Conservation (phyloP, 805 yeast genomes). For the Metschnikowia orientalis region DNA sequence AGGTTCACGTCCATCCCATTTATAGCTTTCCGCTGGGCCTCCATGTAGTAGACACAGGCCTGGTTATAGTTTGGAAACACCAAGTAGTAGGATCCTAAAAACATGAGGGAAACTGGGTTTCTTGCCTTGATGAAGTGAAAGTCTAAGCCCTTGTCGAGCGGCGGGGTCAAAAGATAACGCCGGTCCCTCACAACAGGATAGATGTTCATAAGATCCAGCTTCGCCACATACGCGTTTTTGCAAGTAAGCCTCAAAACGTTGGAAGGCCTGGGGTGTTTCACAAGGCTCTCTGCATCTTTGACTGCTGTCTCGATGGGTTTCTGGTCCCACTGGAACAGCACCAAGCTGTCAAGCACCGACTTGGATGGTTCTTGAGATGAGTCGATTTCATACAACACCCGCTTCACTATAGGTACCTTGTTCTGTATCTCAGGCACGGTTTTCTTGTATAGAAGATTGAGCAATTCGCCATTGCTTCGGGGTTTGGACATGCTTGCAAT, state of each 20-base stretch:
- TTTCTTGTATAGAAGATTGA: slow-evolving; percentile 28
- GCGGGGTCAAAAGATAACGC: slow-evolving; percentile 21
- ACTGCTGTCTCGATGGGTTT: slow-evolving; percentile 25
- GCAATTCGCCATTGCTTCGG: slow-evolving; percentile 24
- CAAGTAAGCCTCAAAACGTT: slow-evolving; percentile 38
- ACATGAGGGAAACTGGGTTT: slow-evolving; percentile 39
- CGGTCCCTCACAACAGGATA: slow-evolving; percentile 34
- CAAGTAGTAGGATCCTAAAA: slow-evolving; percentile 49
- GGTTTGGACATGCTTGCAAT: slow-evolving; percentile 3
- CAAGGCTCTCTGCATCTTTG: slow-evolving; percentile 21
- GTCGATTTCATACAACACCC: slow-evolving; percentile 24
- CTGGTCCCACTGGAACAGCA: slow-evolving; percentile 30
- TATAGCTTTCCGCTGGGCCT: slow-evolving; percentile 44
- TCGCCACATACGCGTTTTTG: slow-evolving; percentile 32
- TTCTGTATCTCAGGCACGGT: slow-evolving; percentile 27
- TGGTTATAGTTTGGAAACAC: slow-evolving; percentile 43
- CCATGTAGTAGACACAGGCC: slow-evolving; percentile 51
- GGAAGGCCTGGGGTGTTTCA: not conserved
- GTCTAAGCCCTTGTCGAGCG: slow-evolving; percentile 21
- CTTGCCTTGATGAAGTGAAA: slow-evolving; percentile 48
- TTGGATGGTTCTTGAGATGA: slow-evolving; percentile 6
- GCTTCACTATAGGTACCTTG: slow-evolving; percentile 25
- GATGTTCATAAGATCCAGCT: slow-evolving; percentile 37
- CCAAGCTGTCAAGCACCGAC: slow-evolving; percentile 27
- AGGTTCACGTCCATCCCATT: slow-evolving; percentile 48